phyloP scores from a whole-genome alignment of 306 rosid genomes.

The Aeschynomene evenia region DNA sequence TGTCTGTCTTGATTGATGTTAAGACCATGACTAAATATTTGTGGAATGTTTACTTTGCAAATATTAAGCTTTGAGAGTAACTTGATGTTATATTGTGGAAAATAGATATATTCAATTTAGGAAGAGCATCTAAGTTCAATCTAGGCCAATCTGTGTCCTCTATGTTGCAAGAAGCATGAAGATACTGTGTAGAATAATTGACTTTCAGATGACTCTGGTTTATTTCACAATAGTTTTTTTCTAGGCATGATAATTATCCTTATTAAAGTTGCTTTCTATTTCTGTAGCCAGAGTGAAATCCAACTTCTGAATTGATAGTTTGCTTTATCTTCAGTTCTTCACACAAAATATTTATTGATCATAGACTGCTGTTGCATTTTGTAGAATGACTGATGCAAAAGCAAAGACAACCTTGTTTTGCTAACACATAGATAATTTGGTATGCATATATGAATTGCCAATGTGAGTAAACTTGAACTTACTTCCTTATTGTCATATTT shows the following conservation, averaged over 20 bases:
- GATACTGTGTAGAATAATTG: background rate
- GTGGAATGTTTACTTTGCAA: background rate
- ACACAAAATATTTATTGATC: too few species aligned
- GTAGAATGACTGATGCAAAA: background rate
- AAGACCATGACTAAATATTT: background rate
- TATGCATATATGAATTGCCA: background rate
- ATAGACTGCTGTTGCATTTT: background rate
- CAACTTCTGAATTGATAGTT: background rate
- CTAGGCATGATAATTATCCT: background rate
- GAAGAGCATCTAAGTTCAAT: background rate
- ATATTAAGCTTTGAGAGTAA: background rate
- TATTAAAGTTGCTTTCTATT: background rate
- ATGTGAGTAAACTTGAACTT: background rate
- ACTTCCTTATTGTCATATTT: too few species aligned
- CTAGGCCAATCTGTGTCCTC: background rate
- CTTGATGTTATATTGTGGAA: background rate
- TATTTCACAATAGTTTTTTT: background rate
- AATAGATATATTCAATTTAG: background rate
- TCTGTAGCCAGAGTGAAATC: background rate
- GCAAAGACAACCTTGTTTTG: background rate
- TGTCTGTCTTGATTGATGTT: background rate
- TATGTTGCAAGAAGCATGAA: background rate
- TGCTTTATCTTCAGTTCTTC: background rate
- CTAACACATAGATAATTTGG: background rate
- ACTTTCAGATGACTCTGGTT: background rate